Base-by-base conservation (phyloP, 2,329 filamentous ascomycete genomes). In the Biscogniauxia mediterranea region DNA sequence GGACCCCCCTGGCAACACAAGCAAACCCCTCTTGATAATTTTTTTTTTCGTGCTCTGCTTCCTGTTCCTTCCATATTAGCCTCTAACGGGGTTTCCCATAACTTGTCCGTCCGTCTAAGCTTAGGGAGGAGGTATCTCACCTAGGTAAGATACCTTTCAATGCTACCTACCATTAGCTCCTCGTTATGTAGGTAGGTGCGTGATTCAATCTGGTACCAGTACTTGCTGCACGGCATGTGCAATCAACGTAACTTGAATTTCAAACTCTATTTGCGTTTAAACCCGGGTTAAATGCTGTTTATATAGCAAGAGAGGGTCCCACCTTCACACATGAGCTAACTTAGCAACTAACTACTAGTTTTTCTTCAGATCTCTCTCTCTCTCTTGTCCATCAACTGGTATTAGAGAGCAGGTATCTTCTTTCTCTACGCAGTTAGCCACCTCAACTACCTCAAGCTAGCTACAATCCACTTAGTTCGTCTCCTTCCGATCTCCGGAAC, bases 1-100 rank as follows among this genome's bases (percentile, higher is more conserved):
- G 20, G 49, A 59, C 28, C 56, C 28, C 56, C 59, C 54, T 59
- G 32, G 54, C 21, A n/a, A 52, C 51, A 59, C 62, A 58, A 56
- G 61, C 38, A 11, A 50, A 62, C 61, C 57, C 66, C 68, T 64
- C 64, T 64, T 59, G 53, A 49, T 52, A 55, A 59, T 54, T 62
- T 61, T 60, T 55, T 52, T 23, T 53, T 42, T 20, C 20, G 23
- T 23, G 9, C 19, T 56, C 28, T 32, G 7, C 28, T 32, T 32
- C 11, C 7, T 32, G 28, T 32, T 32, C 28, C 28, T 32, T 32
- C 28, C 28, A 32, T 17, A 51, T 52, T 52, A 52, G 51, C 51
- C 51, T 20, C 51, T 5, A 26, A 52, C 42, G 21, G 19, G 21
- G 26, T 55, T 55, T 55, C 11, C 53, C 53, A 38, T 55, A 38